Evolutionary conservation across 2,329 filamentous ascomycete species (phyloP), one percentile per base, ranked within the genome.

Genomic region (Colletotrichum sp.): DNA sequence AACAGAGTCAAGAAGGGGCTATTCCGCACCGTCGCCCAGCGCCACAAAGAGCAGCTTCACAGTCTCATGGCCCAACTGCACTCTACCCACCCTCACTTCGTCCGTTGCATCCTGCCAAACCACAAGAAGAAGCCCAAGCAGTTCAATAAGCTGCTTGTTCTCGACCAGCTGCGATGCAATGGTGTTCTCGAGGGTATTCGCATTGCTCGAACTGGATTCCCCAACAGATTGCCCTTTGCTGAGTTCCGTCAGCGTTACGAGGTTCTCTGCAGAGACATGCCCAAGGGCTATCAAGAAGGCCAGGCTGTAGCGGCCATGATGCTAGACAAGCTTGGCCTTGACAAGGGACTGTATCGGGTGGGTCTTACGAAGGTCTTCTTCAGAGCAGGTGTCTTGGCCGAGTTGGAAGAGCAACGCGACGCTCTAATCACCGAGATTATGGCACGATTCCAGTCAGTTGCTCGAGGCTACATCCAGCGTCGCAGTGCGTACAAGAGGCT

Each of bases 111-210:
- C 77, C 89, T 99, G 75, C 97, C 97, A 5, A 99, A 99, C 82
- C 97, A 99, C 88, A 98, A 98, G 85, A 99, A 99, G 85, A 91
- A 93, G 28, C 95, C 97, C 1, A 99, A 99, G 85, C 94, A 96
- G 82, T 95, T 98, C 84, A 95, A 94, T 81, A 95, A 95, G 5
- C 92, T 96, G 4, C 91, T 99, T n/a, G 97, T 99, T 3, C 90
- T 99, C 8, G 97, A 99, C 81, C 97, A 99, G 83, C 88, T 99
- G n/a, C 93, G 97, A 68, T 99, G 97, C 86, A 99, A 99, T 83
- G 97, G 97, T 94, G 97, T 99, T 4, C 89, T 99, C n/a, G 97
- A 99, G 86, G 97, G 97, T 77, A 99, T 99, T 81, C 92, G 97
- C 76, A 99, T 99, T 84, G 97, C 97, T 28, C 93, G 97, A 61